A percentile compares a stretch with the other conserved stretches of the same genome.
Conservation (phyloP, 305 asterid genomes). For the Plantago rigida region DNA sequence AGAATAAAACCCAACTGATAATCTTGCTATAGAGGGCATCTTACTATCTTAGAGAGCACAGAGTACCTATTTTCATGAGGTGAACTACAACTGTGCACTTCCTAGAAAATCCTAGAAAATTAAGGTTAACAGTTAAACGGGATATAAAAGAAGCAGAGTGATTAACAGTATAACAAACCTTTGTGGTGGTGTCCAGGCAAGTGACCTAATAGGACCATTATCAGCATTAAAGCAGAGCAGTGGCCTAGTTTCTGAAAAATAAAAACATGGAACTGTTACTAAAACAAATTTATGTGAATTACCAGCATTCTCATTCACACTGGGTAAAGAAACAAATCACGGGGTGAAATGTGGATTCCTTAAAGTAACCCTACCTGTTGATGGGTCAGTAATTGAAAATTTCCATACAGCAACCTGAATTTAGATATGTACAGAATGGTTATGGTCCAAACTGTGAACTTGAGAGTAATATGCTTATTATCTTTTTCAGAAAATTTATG, state of each 20-base stretch:
- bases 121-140: too few species aligned
- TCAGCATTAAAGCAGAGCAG: conserved; percentile 81
- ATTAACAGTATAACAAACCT: conserved; percentile 42
- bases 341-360: conserved; percentile 15
- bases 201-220: conserved; percentile 68
- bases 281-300: conserved; percentile 17
- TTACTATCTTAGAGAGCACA: too few species aligned
- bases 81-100: too few species aligned
- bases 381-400: conserved; percentile 50
- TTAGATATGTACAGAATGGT: conserved; percentile 24
- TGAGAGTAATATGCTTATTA: background rate
- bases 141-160: conserved; percentile 1
- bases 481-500: conserved; percentile 8
- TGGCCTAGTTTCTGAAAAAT: conserved; percentile 55
- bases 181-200: conserved; percentile 76
- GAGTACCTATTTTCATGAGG: too few species aligned
- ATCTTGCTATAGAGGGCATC: too few species aligned
- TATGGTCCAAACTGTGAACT: conserved; percentile 8
- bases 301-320: background rate
- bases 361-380: conserved; percentile 46
- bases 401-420: conserved; percentile 89
- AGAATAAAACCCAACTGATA: too few species aligned
- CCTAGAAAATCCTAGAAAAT: too few species aligned
- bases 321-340: background rate
- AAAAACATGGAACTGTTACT: conserved; percentile 5